Evolutionary conservation across 176 grass and related monocot genomes (phyloP), one percentile per base, ranked within the genome.

Genomic region (Oryza glaberrima): DNA sequence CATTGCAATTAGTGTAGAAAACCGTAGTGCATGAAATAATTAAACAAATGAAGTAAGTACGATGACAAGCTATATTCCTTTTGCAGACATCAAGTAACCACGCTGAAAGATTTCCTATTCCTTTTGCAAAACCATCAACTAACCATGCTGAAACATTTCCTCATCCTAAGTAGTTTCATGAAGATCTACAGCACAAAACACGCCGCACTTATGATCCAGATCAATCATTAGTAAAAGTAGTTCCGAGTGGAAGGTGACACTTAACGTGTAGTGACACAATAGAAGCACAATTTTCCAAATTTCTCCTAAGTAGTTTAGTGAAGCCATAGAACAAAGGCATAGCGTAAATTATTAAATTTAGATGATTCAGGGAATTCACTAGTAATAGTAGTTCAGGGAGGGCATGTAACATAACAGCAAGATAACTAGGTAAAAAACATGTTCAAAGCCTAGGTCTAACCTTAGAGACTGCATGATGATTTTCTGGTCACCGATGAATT

Each of bases 391-490:
- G 34, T 72, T 88, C 44, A 26, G 1, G 67, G 17, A 12, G 43
- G 80, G 14, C n/a, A 63, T 23, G 52, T 70, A n/a, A 3, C 51
- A 60, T 64, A 83, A 73, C 11, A 89, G 35, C 22, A 70, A 65
- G 0, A 84, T 43, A 76, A 56, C 4, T 16, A 74, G 67, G 48
- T 38, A 70, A 70, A 75, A 52, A 26, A 70, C n/a, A 84, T 76
- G 49, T 4, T 19, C 19, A 69, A 30, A 36, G 43, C 11, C 51
- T 16, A 46, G 75, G 54, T 69, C 83, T 83, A 88, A 98, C 96
- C 96, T 98, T 78, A 98, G 74, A 87, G 93, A 81, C 52, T 98
- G 96, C 96, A 98, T 98, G 72, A 95, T 93, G 85, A 74, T 95
- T 78, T 94, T 98, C 87, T 98, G 93, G 45, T 95, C 91, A 76